Conservation (phyloP, 2,329 filamentous ascomycete species). For the Akanthomyces uredinophilus region DNA sequence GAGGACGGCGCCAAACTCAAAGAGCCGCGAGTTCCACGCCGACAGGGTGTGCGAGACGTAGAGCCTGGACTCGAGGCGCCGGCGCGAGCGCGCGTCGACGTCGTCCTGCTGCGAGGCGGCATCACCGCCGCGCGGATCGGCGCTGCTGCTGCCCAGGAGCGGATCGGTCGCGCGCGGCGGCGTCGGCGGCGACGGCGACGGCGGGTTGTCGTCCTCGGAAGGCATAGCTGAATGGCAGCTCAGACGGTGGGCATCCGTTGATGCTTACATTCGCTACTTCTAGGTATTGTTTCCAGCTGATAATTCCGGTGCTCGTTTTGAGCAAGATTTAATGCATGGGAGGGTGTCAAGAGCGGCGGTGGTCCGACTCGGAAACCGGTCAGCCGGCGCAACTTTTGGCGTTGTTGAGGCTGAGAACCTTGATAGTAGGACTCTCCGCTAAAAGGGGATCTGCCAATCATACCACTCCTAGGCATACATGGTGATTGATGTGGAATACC, state of each 20-base stretch:
- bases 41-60: conserved; percentile 59
- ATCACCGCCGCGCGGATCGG: neutral
- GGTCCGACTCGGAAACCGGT: conserved; percentile 8
- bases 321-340: neutral
- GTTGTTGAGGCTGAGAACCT: conserved; percentile 3
- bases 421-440: neutral
- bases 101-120: neutral
- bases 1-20: conserved; percentile 58
- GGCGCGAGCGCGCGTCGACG: neutral
- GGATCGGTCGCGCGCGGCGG: neutral
- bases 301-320: no score
- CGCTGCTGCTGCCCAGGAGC: neutral
- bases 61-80: conserved; percentile 28
- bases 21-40: conserved; percentile 59
- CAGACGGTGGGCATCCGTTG: neutral
- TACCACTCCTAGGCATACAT: neutral
- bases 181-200: no score
- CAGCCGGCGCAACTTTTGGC: neutral
- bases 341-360: neutral
- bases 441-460: neutral
- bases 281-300: no score
- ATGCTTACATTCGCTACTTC: neutral
- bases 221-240: neutral
- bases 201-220: neutral
- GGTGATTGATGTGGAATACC: neutral